Percentiles rank a stretch among this genome's conserved stretches.
Evolutionary conservation across 805 yeast genomes (phyloP).

Genomic region (Saccharomycopsis sp.): DNA sequence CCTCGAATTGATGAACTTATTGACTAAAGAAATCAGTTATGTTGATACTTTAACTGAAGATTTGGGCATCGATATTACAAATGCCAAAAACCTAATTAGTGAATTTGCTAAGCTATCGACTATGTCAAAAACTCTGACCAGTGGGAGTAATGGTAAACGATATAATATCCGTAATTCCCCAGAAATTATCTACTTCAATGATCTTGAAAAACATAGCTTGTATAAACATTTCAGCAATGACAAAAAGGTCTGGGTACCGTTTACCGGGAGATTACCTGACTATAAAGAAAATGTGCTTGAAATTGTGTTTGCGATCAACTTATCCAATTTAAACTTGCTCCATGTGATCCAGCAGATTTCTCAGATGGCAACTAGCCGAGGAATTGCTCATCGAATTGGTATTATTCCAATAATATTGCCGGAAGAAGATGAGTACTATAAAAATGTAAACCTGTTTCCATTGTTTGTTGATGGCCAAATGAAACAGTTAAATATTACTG

Average conservation of each 20-base stretch:
- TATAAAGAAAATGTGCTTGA: conserved; percentile 71
- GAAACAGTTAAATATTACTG: conserved; percentile 21
- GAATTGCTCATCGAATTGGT: conserved; percentile 77
- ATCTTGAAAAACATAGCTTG: conserved; percentile 55
- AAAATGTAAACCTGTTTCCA: no score
- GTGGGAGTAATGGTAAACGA: conserved; percentile 16
- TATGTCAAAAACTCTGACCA: conserved; percentile 16
- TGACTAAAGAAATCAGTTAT: conserved; percentile 33
- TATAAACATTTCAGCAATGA: conserved; percentile 44
- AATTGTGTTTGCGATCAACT: conserved; percentile 58
- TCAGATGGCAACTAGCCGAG: conserved; percentile 42
- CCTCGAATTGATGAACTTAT: conserved; percentile 33
- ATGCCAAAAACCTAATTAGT: conserved; percentile 33
- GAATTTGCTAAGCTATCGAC: conserved; percentile 32
- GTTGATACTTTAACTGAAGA: conserved; percentile 25
- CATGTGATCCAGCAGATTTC: conserved; percentile 43
- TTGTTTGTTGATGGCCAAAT: conserved; percentile 17
- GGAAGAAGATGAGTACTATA: conserved; percentile 21
- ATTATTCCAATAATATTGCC: conserved; percentile 51
- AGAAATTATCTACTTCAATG: conserved; percentile 63
- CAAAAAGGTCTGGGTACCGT: conserved; percentile 35
- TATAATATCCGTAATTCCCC: conserved; percentile 15
- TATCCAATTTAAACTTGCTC: conserved; percentile 47
- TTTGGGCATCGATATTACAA: conserved; percentile 30
- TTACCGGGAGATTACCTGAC: conserved; percentile 59